Evolutionary conservation across 2,329 filamentous ascomycete genomes (phyloP).

Genomic region (Sporothrix luriei): DNA sequence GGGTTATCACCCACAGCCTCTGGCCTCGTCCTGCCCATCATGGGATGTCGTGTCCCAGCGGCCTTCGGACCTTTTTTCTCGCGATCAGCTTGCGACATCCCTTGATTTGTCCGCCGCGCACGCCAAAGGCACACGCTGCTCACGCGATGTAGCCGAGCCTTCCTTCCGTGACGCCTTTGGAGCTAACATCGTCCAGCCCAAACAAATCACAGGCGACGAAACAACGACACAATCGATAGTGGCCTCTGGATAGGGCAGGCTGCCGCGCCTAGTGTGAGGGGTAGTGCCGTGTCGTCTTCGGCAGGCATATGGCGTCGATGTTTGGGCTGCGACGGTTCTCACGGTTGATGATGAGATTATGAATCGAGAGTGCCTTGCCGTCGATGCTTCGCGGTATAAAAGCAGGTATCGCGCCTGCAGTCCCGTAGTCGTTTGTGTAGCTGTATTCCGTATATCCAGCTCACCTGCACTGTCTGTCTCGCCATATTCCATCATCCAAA

Average conservation of each 20-base stretch:
- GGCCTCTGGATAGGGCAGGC: neutral
- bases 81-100: neutral
- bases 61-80: neutral
- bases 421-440: neutral
- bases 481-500: neutral
- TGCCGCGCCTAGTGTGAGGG: constrained; percentile 2
- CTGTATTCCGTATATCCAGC: neutral
- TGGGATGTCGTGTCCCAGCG: neutral
- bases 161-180: constrained; percentile 15
- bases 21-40: neutral
- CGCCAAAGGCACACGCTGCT: neutral
- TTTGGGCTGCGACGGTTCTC: neutral
- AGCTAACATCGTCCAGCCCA: neutral
- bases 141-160: constrained; percentile 16
- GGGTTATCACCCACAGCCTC: neutral
- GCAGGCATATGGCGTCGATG: constrained; percentile 23
- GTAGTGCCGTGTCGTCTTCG: neutral
- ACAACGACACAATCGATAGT: neutral
- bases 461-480: neutral
- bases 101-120: neutral
- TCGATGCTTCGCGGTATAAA: neutral
- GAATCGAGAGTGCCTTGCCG: too few species aligned
- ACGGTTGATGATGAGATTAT: too few species aligned
- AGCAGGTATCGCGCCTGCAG: constrained; percentile 8
- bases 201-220: constrained; percentile 2